These are phyloP conservation scores for Mycena chlorophos DNA, from an alignment of 768 basidiomycete species.

Conservation along the genomic window DNA sequence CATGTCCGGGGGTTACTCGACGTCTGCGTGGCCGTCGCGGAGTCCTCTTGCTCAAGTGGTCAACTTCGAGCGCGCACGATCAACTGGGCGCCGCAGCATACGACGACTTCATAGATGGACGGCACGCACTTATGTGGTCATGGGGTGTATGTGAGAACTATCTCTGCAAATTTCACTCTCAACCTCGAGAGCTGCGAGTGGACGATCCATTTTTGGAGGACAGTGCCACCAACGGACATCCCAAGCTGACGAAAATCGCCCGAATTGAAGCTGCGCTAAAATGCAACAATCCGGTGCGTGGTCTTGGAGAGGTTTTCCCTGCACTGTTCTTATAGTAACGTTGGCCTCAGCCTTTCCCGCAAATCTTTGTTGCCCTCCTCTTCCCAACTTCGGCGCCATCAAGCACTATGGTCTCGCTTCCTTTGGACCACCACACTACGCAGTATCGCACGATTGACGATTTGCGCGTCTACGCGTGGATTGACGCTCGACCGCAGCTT, in stretches of 20 bases:
- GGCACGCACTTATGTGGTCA: background rate
- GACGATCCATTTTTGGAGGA: no score
- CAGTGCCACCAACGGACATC: no score
- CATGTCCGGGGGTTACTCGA: no score
- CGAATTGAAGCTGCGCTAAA: no score
- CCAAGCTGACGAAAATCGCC: no score
- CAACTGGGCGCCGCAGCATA: background rate
- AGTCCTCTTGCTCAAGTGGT: background rate
- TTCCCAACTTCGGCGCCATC: background rate
- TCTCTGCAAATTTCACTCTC: background rate
- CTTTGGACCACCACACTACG: background rate
- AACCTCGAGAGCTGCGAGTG: no score
- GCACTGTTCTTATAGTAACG: background rate
- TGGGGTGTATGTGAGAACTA: background rate
- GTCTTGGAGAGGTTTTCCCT: no score
- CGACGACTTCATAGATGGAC: background rate
- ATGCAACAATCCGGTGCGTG: no score
- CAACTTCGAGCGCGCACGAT: background rate
- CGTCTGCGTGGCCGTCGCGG: background rate
- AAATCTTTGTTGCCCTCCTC: background rate
- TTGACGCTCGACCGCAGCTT: background rate
- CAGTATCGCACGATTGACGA: background rate
- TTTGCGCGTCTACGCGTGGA: background rate
- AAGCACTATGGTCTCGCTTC: background rate
- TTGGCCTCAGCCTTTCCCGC: background rate